phyloP scores from a whole-genome alignment of 2,329 filamentous ascomycete species.

The Calycina herbarum region DNA sequence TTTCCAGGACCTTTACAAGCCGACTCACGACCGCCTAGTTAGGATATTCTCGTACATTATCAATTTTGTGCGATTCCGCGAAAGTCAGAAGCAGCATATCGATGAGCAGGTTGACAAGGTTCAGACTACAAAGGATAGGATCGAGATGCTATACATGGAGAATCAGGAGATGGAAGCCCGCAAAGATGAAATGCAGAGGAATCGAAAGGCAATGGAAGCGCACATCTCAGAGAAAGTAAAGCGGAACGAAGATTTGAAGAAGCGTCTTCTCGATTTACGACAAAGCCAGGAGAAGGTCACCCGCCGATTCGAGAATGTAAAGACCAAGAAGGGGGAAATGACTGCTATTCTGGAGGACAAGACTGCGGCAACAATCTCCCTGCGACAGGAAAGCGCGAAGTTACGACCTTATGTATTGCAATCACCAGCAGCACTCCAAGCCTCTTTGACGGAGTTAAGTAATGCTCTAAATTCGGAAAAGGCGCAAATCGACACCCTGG shows the following conservation, averaged over 20 bases:
- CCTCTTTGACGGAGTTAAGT: conserved; percentile 77
- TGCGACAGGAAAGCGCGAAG: conserved; percentile 84
- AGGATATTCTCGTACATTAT: conserved; percentile 98
- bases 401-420: conserved; percentile 89
- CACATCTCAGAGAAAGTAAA: conserved; percentile 82
- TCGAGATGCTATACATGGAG: conserved; percentile 80
- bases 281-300: conserved; percentile 81
- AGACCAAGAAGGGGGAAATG: conserved; percentile 75
- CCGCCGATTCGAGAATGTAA: conserved; percentile 78
- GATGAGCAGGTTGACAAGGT: conserved; percentile 92
- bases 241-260: conserved; percentile 85
- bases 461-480: conserved; percentile 78
- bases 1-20: conserved; percentile 87
- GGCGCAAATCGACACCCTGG: conserved; percentile 80
- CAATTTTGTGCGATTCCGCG: conserved; percentile 97
- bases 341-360: conserved; percentile 72
- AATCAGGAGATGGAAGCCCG: conserved; percentile 85
- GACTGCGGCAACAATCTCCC: conserved; percentile 65
- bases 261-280: conserved; percentile 75
- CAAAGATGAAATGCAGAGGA: conserved; percentile 77
- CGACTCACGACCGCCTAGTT: conserved; percentile 83
- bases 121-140: conserved; percentile 80
- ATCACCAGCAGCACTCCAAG: conserved; percentile 80
- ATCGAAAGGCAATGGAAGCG: conserved; percentile 76
- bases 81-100: conserved; percentile 85